These are phyloP conservation scores for Pseudognaphalium luteoalbum DNA, from an alignment of 129 eudicot genomes.

Conservation along the genomic window DNA sequence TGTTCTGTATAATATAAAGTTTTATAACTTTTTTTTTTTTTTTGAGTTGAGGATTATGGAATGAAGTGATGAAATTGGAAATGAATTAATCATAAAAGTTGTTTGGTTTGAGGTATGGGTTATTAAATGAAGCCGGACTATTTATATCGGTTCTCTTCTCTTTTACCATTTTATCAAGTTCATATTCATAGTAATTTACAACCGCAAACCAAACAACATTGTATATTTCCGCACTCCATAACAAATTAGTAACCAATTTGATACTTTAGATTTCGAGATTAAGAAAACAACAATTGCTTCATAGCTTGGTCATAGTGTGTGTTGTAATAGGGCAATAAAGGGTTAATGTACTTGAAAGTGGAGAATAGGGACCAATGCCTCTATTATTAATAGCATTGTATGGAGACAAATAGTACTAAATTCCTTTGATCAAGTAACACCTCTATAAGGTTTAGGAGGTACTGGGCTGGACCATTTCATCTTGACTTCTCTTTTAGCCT, in stretches of 20 bases:
- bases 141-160: neutral
- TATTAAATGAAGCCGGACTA: neutral
- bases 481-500: neutral
- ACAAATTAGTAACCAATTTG: neutral
- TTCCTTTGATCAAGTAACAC: constrained; percentile 5
- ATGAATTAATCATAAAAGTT: too few species aligned
- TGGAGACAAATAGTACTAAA: constrained; percentile 9
- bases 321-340: constrained; percentile 15
- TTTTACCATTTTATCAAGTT: too few species aligned
- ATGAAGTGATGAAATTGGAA: neutral
- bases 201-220: neutral
- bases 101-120: neutral
- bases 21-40: neutral
- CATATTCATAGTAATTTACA: neutral
- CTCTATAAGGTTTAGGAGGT: constrained; percentile 7
- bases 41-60: neutral
- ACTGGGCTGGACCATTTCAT: constrained; percentile 5
- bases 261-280: neutral
- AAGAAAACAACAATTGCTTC: neutral
- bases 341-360: neutral
- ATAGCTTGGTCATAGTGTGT: constrained; percentile 5
- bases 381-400: neutral
- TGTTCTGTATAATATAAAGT: neutral
- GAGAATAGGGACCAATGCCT: neutral
- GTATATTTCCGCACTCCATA: neutral